These are phyloP conservation scores for Kwoniella europaea DNA, from an alignment of 768 basidiomycete species.

Conservation along the genomic window DNA sequence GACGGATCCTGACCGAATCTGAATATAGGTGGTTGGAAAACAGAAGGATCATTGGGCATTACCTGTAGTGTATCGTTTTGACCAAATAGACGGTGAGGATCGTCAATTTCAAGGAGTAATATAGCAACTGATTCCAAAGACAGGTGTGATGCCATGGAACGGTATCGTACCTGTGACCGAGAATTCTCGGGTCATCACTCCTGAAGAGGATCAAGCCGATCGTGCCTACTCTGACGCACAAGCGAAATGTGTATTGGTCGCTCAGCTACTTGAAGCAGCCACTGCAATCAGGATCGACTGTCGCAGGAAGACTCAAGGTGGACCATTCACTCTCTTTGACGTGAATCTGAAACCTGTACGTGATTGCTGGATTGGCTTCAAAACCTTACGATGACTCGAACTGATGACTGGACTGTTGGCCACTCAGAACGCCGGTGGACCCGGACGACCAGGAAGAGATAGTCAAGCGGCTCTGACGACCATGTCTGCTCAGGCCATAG, in stretches of 20 bases:
- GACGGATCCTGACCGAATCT: not conserved
- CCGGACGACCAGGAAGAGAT: constrained; percentile 50
- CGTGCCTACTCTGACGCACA: constrained; percentile 31
- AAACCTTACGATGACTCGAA: not conserved
- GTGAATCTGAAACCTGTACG: constrained; percentile 55
- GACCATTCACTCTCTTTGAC: constrained; percentile 47
- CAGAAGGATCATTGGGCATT: constrained; percentile 43
- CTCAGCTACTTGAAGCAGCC: constrained; percentile 20
- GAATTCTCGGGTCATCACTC: constrained; percentile 40
- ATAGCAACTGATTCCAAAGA: not conserved
- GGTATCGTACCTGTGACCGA: constrained; percentile 47
- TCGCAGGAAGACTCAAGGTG: constrained; percentile 23
- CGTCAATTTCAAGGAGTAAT: too few relatives aligned
- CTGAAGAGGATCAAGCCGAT: constrained; percentile 34
- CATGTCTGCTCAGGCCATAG: constrained; percentile 48
- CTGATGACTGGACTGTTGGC: not conserved
- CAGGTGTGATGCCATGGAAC: constrained; percentile 53
- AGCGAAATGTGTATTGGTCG: constrained; percentile 35
- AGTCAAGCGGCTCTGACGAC: constrained; percentile 46
- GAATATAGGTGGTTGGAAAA: constrained; percentile 29
- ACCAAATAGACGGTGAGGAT: constrained; percentile 38
- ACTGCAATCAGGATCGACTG: constrained; percentile 46
- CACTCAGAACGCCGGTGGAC: constrained; percentile 50
- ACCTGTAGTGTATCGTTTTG: constrained; percentile 46
- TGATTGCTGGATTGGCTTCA: not conserved